Evolutionary conservation across 768 basidiomycete species (phyloP).

Genomic region (Tricholoma flavovirens): DNA sequence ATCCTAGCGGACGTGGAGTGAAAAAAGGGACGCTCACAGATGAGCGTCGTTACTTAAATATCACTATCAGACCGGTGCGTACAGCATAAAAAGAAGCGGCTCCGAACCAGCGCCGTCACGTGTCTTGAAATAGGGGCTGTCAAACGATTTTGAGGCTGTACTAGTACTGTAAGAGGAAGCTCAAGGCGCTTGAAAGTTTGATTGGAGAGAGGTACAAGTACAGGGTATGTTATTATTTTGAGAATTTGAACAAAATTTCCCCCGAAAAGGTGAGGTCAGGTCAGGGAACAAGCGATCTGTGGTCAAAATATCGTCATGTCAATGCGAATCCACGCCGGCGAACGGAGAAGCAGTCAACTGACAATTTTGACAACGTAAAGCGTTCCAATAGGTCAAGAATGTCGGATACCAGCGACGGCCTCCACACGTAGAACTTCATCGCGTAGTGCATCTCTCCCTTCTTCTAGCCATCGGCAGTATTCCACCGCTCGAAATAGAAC

Average conservation of each 20-base stretch:
- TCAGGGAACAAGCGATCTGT: neutral
- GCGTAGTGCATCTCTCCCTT: conserved; percentile 65
- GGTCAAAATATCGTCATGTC: neutral
- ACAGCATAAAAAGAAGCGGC: too few species aligned
- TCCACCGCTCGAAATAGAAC: conserved; percentile 84
- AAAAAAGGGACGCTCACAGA: neutral
- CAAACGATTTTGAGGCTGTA: neutral
- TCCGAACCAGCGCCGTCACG: neutral
- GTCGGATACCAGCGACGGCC: conserved; percentile 53
- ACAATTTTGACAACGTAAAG: neutral
- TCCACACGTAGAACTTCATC: conserved; percentile 67
- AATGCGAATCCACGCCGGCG: neutral
- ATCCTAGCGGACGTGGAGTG: neutral
- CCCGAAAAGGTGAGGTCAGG: neutral
- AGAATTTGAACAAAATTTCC: neutral
- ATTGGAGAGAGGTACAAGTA: neutral
- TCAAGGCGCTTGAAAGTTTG: neutral
- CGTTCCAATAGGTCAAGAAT: conserved; percentile 11
- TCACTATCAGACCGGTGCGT: too few species aligned
- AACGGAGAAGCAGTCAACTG: neutral
- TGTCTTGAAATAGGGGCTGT: neutral
- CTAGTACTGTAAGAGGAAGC: neutral
- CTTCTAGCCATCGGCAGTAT: conserved; percentile 82
- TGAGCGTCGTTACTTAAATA: neutral
- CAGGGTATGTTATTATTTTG: conserved; percentile 3